Conservation (phyloP, 208 protist species). For the Naegleria gruberi region DNA sequence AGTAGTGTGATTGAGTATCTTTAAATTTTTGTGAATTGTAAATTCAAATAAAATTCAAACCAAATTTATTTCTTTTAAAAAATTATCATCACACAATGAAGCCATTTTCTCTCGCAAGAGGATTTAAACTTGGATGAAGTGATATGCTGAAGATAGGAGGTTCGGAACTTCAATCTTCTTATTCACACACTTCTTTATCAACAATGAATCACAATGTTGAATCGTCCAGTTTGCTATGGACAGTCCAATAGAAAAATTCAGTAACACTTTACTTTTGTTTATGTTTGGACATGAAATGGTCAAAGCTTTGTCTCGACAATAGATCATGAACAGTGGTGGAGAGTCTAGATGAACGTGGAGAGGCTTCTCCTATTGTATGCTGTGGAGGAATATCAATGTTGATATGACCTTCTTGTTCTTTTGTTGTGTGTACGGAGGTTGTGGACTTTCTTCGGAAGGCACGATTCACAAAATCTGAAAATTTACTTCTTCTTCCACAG, state of each 20-base stretch:
- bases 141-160: neutral
- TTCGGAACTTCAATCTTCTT: neutral
- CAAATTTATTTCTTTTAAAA: no score
- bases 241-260: neutral
- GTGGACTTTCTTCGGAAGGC: neutral
- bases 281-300: neutral
- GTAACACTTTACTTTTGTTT: neutral
- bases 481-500: neutral
- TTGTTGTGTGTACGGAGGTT: neutral
- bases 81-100: no score
- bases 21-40: no score
- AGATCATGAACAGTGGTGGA: neutral
- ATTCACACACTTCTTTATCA: neutral
- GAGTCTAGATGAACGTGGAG: no score
- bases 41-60: no score
- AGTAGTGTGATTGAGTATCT: no score
- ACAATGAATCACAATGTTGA: neutral
- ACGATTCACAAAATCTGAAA: neutral
- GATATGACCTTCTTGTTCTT: neutral
- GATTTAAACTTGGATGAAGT: no score
- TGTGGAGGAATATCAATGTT: neutral
- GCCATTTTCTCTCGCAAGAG: no score
- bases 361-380: neutral
- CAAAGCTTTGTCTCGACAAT: neutral
- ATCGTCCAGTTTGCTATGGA: neutral